Evolutionary conservation across 495 filamentous ascomycete species (phyloP), one percentile per base, ranked within the genome.

Genomic region (Penicillium waksmanii): DNA sequence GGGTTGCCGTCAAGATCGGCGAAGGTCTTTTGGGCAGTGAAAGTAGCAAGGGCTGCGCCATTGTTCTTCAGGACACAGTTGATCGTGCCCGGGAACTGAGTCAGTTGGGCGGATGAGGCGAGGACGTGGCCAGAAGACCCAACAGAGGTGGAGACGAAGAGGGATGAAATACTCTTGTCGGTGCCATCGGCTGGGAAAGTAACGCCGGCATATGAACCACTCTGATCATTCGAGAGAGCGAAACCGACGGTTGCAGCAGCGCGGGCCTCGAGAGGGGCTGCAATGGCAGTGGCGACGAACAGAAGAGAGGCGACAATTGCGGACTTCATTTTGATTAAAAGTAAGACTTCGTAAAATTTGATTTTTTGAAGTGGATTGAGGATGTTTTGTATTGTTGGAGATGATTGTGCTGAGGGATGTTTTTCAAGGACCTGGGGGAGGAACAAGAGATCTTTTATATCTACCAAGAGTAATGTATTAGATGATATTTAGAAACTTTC

Each of bases 181-280:
- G 49, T 48, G 3, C 51, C 59, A 52, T 66, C 61, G 4, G 61
- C 63, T 7, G 53, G 17, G 51, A 71, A 58, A 8, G 57, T 31
- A 1, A 51, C 66, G n/a, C 55, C 48, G 13, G 63, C 54, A 19
- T 68, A 51, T 13, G 66, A 61, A 4, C 68, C 68, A n/a, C 58
- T 51, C 33, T 65, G 59, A 23, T 71, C 68, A 42, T 71, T 71
- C 13, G 66, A 57, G 21, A 71, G 66, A 19, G 66, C 59, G 4
- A 69, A 34, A 7, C 63, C 62, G 18, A 65, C 61, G 21, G 35
- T 35, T 11, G 34, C 50, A 8, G 47, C 51, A 12, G 51, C 9
- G 43, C 60, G 67, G 31, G 55, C 55, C 25, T 63, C 65, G 8
- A 67, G 18, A 4, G 62, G 60, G 4, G 55, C 55, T 19, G 66